Base-by-base conservation (phyloP, 805 yeast species). In the Saturnispora sekii region DNA sequence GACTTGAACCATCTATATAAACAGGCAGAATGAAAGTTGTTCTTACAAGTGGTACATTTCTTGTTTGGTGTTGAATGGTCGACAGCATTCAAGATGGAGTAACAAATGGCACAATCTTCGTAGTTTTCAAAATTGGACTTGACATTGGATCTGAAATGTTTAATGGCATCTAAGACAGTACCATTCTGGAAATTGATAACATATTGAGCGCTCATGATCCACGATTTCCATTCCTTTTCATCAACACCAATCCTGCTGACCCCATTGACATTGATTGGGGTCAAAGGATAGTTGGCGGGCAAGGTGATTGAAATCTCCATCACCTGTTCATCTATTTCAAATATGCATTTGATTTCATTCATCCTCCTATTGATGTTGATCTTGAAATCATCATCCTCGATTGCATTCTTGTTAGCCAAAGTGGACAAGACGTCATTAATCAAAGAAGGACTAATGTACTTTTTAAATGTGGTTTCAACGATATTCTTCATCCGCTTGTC, bases 81-180 rank as follows among this genome's bases (percentile, higher is more conserved):
- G 50, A 84, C 88, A 11, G 72, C 73, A 58, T 89, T 95, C 51
- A 93, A 66, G 46, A 90, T 82, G 12, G 95, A 84, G 62, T 93
- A 93, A 62, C 99, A 93, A 53, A 93, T 88, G 3, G 97, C 95
- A 72, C 99, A 93, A 48, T 90, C 97, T 56, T 87, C 96, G 52
- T 86, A 88, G 0, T 96, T 96, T 8, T 89, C 84, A 61, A 94
- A 89, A 59, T 89, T 94, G 54, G 84, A 70, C 45, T 77, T 74
- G 43, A 87, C 88, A 55, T 90, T 86, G 53, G 77, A 78, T 56
- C 76, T 76, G 61, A 83, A 79, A 32, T 81, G 68, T 47, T 77
- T 79, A 41, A 84, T 69, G 2, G 88, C 79, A 33, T 81, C 87
- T 21, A 75, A 58, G 30, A 84, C 73, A 0, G 87, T 75, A 15